Conservation (phyloP, 2,329 filamentous ascomycete genomes). For the Xylaria multiplex region DNA sequence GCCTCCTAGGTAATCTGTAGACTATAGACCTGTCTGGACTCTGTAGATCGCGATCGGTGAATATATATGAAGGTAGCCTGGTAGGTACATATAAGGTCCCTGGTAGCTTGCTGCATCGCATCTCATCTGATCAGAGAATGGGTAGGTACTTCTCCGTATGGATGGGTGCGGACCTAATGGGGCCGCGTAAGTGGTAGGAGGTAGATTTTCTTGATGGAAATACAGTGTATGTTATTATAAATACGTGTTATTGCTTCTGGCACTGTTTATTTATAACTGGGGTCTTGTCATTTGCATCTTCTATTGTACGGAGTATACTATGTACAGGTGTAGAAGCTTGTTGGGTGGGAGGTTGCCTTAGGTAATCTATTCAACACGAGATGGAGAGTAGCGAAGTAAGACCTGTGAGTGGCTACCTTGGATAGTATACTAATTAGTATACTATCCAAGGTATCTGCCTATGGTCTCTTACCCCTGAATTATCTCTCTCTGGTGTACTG, state of each 20-base stretch:
- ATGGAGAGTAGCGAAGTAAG: conserved; percentile 1
- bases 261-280: not conserved
- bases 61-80: not conserved
- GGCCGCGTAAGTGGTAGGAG: no score
- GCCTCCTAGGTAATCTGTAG: not conserved
- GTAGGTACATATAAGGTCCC: no score
- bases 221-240: conserved; percentile 5
- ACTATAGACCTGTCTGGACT: conserved; percentile 25
- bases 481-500: not conserved
- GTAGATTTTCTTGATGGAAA: conserved; percentile 6
- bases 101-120: conserved; percentile 8
- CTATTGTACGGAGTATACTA: no score
- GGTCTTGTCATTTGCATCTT: no score
- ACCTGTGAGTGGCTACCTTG: not conserved
- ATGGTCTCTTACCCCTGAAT: conserved; percentile 18
- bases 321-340: not conserved
- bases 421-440: not conserved
- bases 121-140: conserved; percentile 4
- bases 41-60: conserved; percentile 20
- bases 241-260: not conserved
- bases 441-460: no score
- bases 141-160: no score
- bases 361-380: conserved; percentile 13
- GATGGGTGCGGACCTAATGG: no score
- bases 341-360: not conserved